Evolutionary conservation across 495 filamentous ascomycete genomes (phyloP).

Genomic region (Xylaria venustula): DNA sequence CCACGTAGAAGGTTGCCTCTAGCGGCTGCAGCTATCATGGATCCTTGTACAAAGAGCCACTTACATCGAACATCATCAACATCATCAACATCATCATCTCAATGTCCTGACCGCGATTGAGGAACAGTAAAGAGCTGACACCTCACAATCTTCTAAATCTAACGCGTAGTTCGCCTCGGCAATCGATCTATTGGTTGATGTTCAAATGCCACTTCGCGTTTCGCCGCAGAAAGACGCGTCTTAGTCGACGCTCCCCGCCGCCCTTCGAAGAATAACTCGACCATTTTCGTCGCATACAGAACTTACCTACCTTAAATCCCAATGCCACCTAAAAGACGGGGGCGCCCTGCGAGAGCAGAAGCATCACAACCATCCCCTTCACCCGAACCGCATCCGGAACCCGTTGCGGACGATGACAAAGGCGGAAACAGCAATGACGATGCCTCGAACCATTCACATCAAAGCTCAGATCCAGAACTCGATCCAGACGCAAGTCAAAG

Average conservation of each 20-base stretch:
- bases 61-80: too few species aligned
- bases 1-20: too few species aligned
- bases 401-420: background rate
- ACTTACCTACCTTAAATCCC: too few species aligned
- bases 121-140: background rate
- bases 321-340: conserved; percentile 27
- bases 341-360: background rate
- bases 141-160: background rate
- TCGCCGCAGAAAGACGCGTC: conserved; percentile 1
- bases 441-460: background rate
- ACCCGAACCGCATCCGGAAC: too few species aligned
- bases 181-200: too few species aligned
- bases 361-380: background rate
- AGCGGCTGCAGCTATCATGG: too few species aligned
- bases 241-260: background rate
- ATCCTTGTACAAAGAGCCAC: too few species aligned
- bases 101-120: background rate
- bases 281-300: too few species aligned
- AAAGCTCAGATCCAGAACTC: background rate
- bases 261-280: too few species aligned
- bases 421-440: background rate
- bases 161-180: background rate
- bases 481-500: background rate
- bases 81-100: too few species aligned
- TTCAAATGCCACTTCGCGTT: background rate